These are phyloP conservation scores for Kregervanrija fluxuum DNA, from an alignment of 805 yeast genomes.

Conservation along the genomic window DNA sequence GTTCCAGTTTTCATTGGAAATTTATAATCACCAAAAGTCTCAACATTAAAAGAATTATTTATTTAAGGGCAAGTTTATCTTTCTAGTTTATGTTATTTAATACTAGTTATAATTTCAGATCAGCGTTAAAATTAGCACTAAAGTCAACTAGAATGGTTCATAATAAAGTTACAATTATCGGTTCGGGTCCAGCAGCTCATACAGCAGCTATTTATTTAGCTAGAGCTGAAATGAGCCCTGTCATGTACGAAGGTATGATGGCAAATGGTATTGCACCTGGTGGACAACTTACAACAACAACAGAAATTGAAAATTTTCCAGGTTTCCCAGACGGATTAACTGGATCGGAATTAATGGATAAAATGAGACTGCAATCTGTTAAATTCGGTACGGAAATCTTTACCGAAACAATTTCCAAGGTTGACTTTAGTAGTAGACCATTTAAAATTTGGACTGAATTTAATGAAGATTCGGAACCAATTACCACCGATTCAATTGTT, in stretches of 20 bases:
- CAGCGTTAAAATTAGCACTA: conserved; percentile 2
- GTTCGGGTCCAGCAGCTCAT: conserved; percentile 99
- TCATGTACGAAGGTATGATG: conserved; percentile 88
- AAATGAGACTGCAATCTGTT: conserved; percentile 82
- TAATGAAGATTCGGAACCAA: conserved; percentile 85
- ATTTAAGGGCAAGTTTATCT: background rate
- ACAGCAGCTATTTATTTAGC: conserved; percentile 97
- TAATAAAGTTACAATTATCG: conserved; percentile 79
- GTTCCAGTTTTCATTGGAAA: no score
- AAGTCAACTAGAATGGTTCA: conserved; percentile 53
- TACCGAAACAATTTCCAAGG: conserved; percentile 92
- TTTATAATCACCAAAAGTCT: no score
- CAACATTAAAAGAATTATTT: background rate
- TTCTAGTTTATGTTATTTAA: background rate
- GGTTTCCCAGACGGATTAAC: conserved; percentile 93
- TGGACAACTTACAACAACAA: conserved; percentile 97
- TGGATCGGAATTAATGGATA: conserved; percentile 86
- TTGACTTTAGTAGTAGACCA: conserved; percentile 81
- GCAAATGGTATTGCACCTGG: conserved; percentile 99
- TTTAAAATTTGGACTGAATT: conserved; percentile 97
- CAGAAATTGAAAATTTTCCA: conserved; percentile 98
- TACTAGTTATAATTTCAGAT: background rate
- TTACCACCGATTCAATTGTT: conserved; percentile 87
- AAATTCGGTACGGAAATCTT: conserved; percentile 90
- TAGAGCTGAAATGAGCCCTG: conserved; percentile 93